phyloP scores from a whole-genome alignment of 176 grass and related monocot genomes.

The sorghum (Sorghum bicolor) region DNA sequence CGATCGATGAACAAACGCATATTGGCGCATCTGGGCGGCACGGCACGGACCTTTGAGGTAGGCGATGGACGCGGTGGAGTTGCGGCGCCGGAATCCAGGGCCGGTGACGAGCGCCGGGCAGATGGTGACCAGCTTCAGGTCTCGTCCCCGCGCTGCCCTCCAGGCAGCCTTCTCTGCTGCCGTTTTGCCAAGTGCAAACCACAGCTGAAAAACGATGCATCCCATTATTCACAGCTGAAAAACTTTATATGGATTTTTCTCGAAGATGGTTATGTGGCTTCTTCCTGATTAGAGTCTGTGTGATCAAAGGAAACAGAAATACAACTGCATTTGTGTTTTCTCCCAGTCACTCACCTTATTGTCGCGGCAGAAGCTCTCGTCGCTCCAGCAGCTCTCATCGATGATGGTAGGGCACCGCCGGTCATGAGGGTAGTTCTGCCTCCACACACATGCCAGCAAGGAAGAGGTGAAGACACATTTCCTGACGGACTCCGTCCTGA shows the following conservation, averaged over 20 bases:
- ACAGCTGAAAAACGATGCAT: constrained; percentile 47
- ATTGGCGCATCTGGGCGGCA: not conserved
- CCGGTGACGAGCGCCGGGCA: constrained; percentile 87
- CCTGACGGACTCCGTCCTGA: constrained; percentile 73
- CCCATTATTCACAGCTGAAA: constrained; percentile 44
- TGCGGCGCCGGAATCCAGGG: constrained; percentile 73
- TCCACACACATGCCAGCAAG: constrained; percentile 75
- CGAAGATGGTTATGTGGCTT: not conserved
- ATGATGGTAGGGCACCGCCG: constrained; percentile 55
- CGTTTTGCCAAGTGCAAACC: constrained; percentile 90
- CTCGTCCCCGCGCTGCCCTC: constrained; percentile 80
- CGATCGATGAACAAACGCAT: not conserved
- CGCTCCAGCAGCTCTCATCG: constrained; percentile 96
- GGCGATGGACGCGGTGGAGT: constrained; percentile 84
- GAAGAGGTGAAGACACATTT: constrained; percentile 95
- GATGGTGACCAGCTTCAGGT: constrained; percentile 82
- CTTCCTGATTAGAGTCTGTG: not conserved
- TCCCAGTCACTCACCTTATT: constrained; percentile 59
- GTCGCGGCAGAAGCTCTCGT: constrained; percentile 84
- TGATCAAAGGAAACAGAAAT: not conserved
- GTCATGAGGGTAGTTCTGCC: constrained; percentile 45
- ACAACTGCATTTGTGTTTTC: not conserved
- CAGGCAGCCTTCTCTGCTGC: constrained; percentile 93
- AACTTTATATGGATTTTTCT: not conserved
- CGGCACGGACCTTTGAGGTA: constrained; percentile 73